Evolutionary conservation across 352 stramenopile genomes (phyloP), one percentile per base, ranked within the genome.

Genomic region (Phytopythium delawarense): DNA sequence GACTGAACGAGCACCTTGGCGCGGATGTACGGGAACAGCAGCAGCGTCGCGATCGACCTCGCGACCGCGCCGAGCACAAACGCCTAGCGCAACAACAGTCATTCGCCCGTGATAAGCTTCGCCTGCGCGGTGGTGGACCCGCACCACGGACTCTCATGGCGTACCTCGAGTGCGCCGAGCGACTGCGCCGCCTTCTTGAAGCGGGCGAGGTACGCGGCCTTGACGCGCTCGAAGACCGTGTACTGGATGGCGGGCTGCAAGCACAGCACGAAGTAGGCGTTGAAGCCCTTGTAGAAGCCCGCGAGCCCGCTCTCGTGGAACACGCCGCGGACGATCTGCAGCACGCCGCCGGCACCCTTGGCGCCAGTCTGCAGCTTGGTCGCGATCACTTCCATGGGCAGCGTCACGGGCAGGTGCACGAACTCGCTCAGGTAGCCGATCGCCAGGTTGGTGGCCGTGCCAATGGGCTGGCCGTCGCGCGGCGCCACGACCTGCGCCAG

Each of bases 231-330:
- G 67, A 98, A 99, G 25, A 98, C 86, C 16, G 96, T 98, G 72
- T 98, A 99, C 67, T 98, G 96, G 66, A 99, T 98, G 16, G 96
- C 96, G 13, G 96, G 96, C 79, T 99, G 98, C 54, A 99, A 74
- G 71, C 96, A 99, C 21, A 99, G 81, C 45, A 99, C 89, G 61
- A 94, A 95, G 70, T 97, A 98, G 7, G 94, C 88, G n/a, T 84
- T 74, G 42, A 97, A 82, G 20, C 87, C 88, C 59, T 94, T 94
- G 79, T 96, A 96, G 57, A 96, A 91, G 25, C 83, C 87, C 0
- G 60, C 67, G 15, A 81, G 45, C 23, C 84, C 81, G 66, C 74
- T 89, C 45, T 95, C 80, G 44, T 84, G 77, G n/a, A 88, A 67
- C 62, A 93, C 83, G 7, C 59, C 69, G 45, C 79, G 69, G 21